phyloP scores from a whole-genome alignment of 2,329 filamentous ascomycete species.

The Fusarium continuum region DNA sequence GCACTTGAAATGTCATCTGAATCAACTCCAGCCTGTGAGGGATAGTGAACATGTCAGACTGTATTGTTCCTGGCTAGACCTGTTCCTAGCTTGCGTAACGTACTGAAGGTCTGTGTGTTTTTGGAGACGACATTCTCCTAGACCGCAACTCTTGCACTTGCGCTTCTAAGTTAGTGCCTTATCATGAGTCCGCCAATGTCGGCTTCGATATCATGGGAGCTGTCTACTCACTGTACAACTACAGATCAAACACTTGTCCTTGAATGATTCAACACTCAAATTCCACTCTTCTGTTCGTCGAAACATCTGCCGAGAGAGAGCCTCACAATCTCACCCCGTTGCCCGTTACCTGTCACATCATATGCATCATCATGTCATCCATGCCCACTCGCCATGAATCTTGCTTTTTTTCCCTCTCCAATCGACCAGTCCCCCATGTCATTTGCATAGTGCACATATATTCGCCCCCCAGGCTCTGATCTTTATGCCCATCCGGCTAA shows the following conservation, averaged over 20 bases:
- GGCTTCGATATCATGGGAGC: not conserved
- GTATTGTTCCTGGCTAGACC: slow-evolving; percentile 28
- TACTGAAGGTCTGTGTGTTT: slow-evolving; percentile 1
- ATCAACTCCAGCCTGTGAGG: not conserved
- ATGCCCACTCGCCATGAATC: slow-evolving; percentile 1
- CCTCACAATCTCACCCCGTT: slow-evolving; percentile 3
- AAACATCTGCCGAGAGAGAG: slow-evolving; percentile 26
- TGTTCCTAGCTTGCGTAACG: slow-evolving; percentile 28
- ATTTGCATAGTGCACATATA: not conserved
- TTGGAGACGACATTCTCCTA: not conserved
- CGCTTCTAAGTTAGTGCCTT: no score
- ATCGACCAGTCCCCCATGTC: not conserved
- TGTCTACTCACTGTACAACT: not conserved
- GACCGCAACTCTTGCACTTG: not conserved
- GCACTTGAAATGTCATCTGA: not conserved
- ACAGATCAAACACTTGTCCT: not conserved
- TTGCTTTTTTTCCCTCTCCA: not conserved
- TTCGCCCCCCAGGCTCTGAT: slow-evolving; percentile 20
- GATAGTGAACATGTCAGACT: not conserved
- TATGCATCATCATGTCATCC: slow-evolving; percentile 30
- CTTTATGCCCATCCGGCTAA: not conserved
- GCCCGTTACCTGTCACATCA: slow-evolving; percentile 5
- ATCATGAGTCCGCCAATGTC: not conserved
- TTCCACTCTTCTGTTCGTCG: slow-evolving; percentile 7
- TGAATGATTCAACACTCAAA: not conserved